Conservation (phyloP, 148 eudicot species). For the Silene latifolia region DNA sequence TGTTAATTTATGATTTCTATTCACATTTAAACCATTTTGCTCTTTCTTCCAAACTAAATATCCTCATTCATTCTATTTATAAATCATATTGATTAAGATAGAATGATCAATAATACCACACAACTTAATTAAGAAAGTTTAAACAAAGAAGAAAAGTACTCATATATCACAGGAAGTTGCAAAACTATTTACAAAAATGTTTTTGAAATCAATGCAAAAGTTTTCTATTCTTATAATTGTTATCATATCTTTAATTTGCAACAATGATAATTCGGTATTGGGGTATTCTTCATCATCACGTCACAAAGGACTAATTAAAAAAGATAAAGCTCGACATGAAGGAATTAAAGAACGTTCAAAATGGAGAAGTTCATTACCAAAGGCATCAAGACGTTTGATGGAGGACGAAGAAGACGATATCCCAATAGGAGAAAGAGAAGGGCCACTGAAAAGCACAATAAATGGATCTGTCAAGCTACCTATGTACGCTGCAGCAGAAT, state of each 20-base stretch:
- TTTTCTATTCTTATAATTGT: neutral
- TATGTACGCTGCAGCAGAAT: slow-evolving; percentile 39
- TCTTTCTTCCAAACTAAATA: neutral
- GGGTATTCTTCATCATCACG: neutral
- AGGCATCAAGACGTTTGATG: neutral
- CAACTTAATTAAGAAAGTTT: too few species aligned
- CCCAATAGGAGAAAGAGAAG: slow-evolving; percentile 15
- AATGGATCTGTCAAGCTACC: slow-evolving; percentile 20
- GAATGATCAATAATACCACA: neutral
- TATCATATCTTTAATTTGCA: neutral
- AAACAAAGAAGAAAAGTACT: too few species aligned
- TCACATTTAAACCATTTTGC: too few species aligned
- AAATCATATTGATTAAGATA: neutral
- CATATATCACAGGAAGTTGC: neutral
- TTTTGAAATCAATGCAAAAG: neutral
- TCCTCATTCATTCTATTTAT: neutral
- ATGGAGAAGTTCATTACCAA: neutral
- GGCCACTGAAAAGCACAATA: slow-evolving; percentile 25
- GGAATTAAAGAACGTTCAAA: slow-evolving; percentile 1
- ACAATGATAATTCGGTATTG: neutral
- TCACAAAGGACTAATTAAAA: slow-evolving; percentile 5
- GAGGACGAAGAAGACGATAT: slow-evolving; percentile 18
- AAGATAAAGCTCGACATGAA: slow-evolving; percentile 7
- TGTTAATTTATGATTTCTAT: neutral
- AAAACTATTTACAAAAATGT: neutral